A percentile compares a stretch with the other conserved stretches of the same genome.
These are phyloP conservation scores for Pouteria campechiana DNA, from an alignment of 179 eudicot species.

Conservation along the genomic window DNA sequence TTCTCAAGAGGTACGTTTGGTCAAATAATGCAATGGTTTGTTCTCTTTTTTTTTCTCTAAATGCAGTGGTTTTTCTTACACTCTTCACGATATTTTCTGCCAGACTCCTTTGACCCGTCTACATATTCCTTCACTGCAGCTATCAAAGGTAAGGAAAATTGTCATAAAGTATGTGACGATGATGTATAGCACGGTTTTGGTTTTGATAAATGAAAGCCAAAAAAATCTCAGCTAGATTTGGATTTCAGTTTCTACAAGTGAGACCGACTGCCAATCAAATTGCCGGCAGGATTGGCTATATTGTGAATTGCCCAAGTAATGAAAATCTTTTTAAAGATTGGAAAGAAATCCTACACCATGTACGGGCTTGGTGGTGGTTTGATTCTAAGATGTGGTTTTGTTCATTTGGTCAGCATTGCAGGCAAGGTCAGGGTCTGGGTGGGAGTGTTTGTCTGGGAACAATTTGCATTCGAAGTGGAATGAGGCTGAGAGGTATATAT, in stretches of 20 bases:
- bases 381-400: conserved; percentile 4
- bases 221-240: too few relatives aligned
- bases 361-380: too few relatives aligned
- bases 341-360: too few relatives aligned
- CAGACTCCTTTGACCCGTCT: conserved; percentile 83
- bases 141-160: conserved; percentile 47
- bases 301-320: too few relatives aligned
- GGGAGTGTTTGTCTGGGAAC: conserved; percentile 68
- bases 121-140: conserved; percentile 91
- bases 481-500: conserved; percentile 88
- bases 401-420: conserved; percentile 96
- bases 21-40: background rate
- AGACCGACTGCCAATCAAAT: too few relatives aligned
- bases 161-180: background rate
- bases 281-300: too few relatives aligned
- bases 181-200: too few relatives aligned
- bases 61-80: conserved; percentile 67
- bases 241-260: too few relatives aligned
- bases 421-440: conserved; percentile 54
- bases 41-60: background rate
- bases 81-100: too few relatives aligned
- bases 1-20: conserved; percentile 37
- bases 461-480: conserved; percentile 84
- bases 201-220: too few relatives aligned
- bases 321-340: too few relatives aligned